Conservation (phyloP, 2,329 filamentous ascomycete genomes). For the Trichoderma sp. region DNA sequence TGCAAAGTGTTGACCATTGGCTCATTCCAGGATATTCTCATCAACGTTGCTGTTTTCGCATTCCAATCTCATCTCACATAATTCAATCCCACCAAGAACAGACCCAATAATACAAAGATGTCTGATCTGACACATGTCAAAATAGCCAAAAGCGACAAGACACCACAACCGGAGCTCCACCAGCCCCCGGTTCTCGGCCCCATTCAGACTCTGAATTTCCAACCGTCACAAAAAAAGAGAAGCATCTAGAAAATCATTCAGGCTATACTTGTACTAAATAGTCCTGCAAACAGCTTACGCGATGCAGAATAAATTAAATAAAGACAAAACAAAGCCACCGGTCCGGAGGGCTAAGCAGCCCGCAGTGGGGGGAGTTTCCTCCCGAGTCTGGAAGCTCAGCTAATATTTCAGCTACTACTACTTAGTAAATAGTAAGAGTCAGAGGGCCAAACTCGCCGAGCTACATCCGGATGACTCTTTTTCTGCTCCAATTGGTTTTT, state of each 20-base stretch:
- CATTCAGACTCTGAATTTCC: neutral
- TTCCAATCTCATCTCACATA: neutral
- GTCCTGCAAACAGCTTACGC: neutral
- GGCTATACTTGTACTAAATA: neutral
- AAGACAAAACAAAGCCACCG: neutral
- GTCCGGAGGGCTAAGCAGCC: constrained; percentile 6
- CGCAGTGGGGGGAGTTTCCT: neutral
- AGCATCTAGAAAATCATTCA: neutral
- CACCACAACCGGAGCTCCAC: neutral
- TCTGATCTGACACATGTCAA: neutral
- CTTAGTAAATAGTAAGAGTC: neutral
- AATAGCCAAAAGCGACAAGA: neutral
- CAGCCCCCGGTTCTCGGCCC: neutral
- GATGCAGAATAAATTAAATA: neutral
- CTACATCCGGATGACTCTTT: constrained; percentile 3
- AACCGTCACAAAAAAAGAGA: neutral
- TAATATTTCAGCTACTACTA: neutral
- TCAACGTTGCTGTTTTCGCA: neutral
- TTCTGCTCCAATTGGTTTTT: neutral
- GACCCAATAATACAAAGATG: neutral
- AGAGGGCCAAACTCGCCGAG: constrained; percentile 11
- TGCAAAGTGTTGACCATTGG: neutral
- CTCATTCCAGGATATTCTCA: neutral
- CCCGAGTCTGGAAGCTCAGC: neutral
- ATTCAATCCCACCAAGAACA: neutral